Evolutionary conservation across 805 yeast species (phyloP).

Genomic region (Candida nemodendra): DNA sequence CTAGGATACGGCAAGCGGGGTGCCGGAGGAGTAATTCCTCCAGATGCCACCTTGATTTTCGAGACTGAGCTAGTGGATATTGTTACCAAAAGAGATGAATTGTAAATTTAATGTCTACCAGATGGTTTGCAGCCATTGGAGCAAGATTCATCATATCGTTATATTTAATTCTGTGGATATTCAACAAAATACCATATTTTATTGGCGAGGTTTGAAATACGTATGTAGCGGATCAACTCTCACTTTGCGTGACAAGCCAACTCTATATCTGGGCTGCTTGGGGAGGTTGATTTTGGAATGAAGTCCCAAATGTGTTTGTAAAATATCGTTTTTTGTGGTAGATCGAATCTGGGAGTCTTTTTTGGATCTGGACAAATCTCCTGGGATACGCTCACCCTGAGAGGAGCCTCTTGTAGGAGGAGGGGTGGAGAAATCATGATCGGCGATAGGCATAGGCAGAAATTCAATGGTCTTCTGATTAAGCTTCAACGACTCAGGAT

Average conservation of each 20-base stretch:
- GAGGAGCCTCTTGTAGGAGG: too few relatives aligned
- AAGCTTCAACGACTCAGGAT: neutral
- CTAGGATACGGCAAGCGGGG: conserved; percentile 78
- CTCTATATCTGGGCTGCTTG: conserved; percentile 13
- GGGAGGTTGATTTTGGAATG: conserved; percentile 6
- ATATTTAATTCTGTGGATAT: conserved; percentile 1
- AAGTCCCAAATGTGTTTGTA: conserved; percentile 8
- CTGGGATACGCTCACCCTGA: conserved; percentile 1
- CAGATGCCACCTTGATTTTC: conserved; percentile 68
- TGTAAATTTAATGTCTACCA: conserved; percentile 16
- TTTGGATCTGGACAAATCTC: too few relatives aligned
- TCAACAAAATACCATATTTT: neutral
- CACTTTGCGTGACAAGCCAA: conserved; percentile 18
- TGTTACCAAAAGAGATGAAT: conserved; percentile 23
- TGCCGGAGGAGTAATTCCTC: conserved; percentile 69
- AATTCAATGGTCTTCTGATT: neutral
- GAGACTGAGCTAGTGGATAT: conserved; percentile 63
- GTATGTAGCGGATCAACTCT: conserved; percentile 22
- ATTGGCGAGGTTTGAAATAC: conserved; percentile 7
- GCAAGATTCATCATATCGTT: too few relatives aligned
- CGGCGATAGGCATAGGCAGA: too few relatives aligned
- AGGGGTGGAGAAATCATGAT: too few relatives aligned
- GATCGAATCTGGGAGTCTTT: too few relatives aligned
- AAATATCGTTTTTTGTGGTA: conserved; percentile 1
- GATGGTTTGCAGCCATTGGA: too few relatives aligned